phyloP scores from a whole-genome alignment of 208 protist species.

The Acanthamoeba triangularis region DNA sequence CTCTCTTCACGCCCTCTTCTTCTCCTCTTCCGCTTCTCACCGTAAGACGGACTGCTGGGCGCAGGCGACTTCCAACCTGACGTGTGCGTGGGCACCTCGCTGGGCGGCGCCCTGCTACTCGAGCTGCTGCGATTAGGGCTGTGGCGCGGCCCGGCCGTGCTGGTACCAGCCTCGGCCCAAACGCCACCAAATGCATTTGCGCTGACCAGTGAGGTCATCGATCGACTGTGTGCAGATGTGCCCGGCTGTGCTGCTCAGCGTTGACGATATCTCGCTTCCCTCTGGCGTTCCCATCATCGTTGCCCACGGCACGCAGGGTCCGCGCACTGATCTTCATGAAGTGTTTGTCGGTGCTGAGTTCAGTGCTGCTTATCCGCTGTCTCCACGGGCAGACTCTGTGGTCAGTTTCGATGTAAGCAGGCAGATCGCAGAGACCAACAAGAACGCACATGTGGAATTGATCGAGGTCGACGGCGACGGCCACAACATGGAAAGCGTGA shows the following conservation, averaged over 20 bases:
- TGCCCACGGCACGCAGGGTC: conserved; percentile 19
- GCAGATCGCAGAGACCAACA: neutral
- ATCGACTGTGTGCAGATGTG: neutral
- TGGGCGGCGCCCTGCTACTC: neutral
- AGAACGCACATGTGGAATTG: neutral
- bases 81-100: conserved; percentile 37
- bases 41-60: neutral
- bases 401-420: neutral
- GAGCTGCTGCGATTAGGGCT: neutral
- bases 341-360: neutral
- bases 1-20: neutral
- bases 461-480: conserved; percentile 20
- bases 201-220: neutral
- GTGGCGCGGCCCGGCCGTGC: neutral
- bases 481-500: conserved; percentile 50
- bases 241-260: conserved; percentile 8
- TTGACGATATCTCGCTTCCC: neutral
- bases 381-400: neutral
- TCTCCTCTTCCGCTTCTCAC: neutral
- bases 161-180: neutral
- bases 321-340: neutral
- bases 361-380: too few relatives aligned
- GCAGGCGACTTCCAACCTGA: conserved; percentile 9
- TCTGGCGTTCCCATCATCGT: conserved; percentile 13
- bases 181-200: too few relatives aligned